Evolutionary conservation across 495 filamentous ascomycete species (phyloP), one percentile per base, ranked within the genome.

Genomic region (Xylaria longipes): DNA sequence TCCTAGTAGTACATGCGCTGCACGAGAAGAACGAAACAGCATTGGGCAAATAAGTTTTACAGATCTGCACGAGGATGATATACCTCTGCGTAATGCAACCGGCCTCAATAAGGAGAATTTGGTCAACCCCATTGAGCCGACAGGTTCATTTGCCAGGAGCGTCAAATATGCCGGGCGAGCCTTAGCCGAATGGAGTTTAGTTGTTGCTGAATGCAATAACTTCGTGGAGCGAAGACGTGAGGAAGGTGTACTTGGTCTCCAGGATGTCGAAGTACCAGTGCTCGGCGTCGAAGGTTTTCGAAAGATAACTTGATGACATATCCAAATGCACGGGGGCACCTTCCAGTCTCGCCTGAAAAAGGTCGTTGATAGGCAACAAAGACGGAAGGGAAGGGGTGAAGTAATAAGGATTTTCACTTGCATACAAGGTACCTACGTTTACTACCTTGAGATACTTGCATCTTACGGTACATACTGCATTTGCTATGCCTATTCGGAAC

Each of bases 171-270:
- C 90, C 8, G 96, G 96, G 2, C 89, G 95, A 57, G 94, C 96
- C 1, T 85, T 99, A 63, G 94, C 95, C 1, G 96, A 99, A 80
- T 99, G 96, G 96, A 84, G 89, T 17, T 81, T 93, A 27, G 88
- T 98, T 45, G 90, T 98, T 9, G 86, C 86, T 31, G 96, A 99
- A 79, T 95, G 91, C 82, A 94, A 98, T 78, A 93, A 90, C 76
- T 99, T 99, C 80, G 93, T 95, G 58, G 93, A 97, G 37, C 87
- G 95, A 35, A 87, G 96, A 69, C 91, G 90, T 71, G 90, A 90
- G 48, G 96, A 99, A 80, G 96, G 96, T 58, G 92, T 97, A 17
- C 89, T 93, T 11, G 82, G 82, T 8, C 86, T 95, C 75, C 87
- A 84, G 61, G 85, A 90, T 72, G 92, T 99, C 56, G 96, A 99